Conservation (phyloP, 805 yeast genomes). For the Wickerhamomyces bisporus region DNA sequence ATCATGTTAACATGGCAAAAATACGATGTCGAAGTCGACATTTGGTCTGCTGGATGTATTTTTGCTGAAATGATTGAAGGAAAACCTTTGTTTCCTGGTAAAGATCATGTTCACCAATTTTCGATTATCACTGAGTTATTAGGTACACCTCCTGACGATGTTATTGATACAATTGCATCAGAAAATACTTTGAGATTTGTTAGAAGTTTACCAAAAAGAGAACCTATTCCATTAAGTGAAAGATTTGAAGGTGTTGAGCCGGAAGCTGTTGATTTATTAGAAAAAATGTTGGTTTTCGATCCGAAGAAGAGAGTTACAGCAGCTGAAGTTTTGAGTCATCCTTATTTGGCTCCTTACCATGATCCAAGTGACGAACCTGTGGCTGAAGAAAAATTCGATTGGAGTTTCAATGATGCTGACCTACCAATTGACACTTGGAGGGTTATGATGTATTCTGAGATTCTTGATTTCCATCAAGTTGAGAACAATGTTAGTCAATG, state of each 20-base stretch:
- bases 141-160: slow-evolving; percentile 96
- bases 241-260: slow-evolving; percentile 77
- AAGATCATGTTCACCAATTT: slow-evolving; percentile 97
- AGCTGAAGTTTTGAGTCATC: slow-evolving; percentile 82
- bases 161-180: slow-evolving; percentile 91
- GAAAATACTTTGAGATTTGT: slow-evolving; percentile 94
- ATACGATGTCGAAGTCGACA: slow-evolving; percentile 93
- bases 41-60: slow-evolving; percentile 97
- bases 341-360: slow-evolving; percentile 90
- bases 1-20: slow-evolving; percentile 99
- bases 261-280: slow-evolving; percentile 81
- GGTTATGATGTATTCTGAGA: slow-evolving; percentile 98
- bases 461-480: slow-evolving; percentile 90
- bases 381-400: slow-evolving; percentile 88
- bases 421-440: slow-evolving; percentile 98
- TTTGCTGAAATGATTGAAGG: slow-evolving; percentile 98
- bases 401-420: slow-evolving; percentile 98
- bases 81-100: slow-evolving; percentile 95
- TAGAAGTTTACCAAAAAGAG: slow-evolving; percentile 86
- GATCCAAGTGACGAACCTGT: slow-evolving; percentile 97
- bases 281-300: slow-evolving; percentile 89
- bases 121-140: slow-evolving; percentile 92
- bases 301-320: slow-evolving; percentile 94
- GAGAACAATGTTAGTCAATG: slow-evolving; percentile 14
- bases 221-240: slow-evolving; percentile 82